Base-by-base conservation (phyloP, 495 filamentous ascomycete species). In the Chaetomium tenue region DNA sequence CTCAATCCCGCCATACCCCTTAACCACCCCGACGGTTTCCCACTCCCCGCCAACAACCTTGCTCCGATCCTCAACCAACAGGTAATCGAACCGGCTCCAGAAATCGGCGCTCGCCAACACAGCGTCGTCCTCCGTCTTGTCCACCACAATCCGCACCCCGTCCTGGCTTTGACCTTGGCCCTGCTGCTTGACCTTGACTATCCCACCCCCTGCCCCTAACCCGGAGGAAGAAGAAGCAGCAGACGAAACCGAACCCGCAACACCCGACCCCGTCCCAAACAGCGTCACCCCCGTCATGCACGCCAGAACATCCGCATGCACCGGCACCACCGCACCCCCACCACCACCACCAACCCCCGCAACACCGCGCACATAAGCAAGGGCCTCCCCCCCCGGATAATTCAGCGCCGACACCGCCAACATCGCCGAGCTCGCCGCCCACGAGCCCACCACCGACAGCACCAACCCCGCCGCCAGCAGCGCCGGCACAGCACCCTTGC, bases 211-310 rank as follows among this genome's bases (percentile, higher is more conserved):
- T 18, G 5, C 40, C 40, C 40, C 40, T 2, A 15, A 2, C 33
- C 33, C 33, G 9, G 33, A 8, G 11, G 33, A 7, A 37, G 33
- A 37, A 37, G 9, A 9, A n/a, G 0, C 55, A 12, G 39, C 37
- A 4, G 37, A 33, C 1, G 7, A 18, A 62, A 58, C 59, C 12
- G 66, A 52, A 12, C 9, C 9, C 39, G 39, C 15, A 2, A 15
- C 40, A 5, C 13, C 40, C 13, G 67, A 52, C 30, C 58, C 66
- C 1, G 66, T 66, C 18, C 90, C 81, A 71, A 99, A 99, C 11
- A 93, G 85, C 0, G 93, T 96, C 15, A 97, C 86, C 55, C 94
- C 94, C 30, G 94, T 97, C 84, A 97, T 97, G 75, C 92, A 97
- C 23, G 89, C 86, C 5, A 94, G 76, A 39, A 94, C 94, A 61